A percentile compares a stretch with the other conserved stretches of the same genome.
Conservation (phyloP, 331 rosid genomes). For the Pyrus hybrid region DNA sequence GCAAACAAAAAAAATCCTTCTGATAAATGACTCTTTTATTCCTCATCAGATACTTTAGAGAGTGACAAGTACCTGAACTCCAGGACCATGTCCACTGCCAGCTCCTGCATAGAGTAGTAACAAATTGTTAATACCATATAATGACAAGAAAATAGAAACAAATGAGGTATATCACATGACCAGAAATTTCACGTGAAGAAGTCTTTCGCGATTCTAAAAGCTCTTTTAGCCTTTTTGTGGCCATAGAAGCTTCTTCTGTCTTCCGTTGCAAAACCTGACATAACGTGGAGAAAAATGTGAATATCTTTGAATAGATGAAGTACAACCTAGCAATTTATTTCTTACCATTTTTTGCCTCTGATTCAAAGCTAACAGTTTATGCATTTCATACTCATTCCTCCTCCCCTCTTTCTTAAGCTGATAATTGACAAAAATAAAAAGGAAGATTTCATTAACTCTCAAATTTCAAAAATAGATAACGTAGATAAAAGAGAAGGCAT, state of each 20-base stretch:
- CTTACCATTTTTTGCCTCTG: slow-evolving; percentile 89
- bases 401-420: slow-evolving; percentile 98
- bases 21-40: background rate
- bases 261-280: slow-evolving; percentile 83
- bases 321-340: slow-evolving; percentile 15
- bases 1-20: background rate
- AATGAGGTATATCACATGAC: slow-evolving; percentile 29
- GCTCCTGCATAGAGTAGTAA: slow-evolving; percentile 33
- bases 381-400: slow-evolving; percentile 96
- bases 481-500: background rate
- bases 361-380: slow-evolving; percentile 79
- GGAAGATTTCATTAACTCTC: background rate
- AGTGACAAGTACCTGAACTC: slow-evolving; percentile 54
- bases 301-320: background rate
- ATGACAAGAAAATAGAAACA: background rate
- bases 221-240: slow-evolving; percentile 85
- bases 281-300: slow-evolving; percentile 1
- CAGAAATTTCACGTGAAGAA: slow-evolving; percentile 55
- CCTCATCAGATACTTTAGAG: background rate
- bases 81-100: slow-evolving; percentile 60
- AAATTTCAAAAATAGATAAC: background rate
- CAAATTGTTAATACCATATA: slow-evolving; percentile 3
- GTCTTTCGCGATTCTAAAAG: slow-evolving; percentile 78
- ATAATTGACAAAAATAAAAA: slow-evolving; percentile 7
- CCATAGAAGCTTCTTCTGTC: slow-evolving; percentile 84